Percentiles rank a stretch among this genome's conserved stretches.
Evolutionary conservation across 2,329 filamentous ascomycete genomes (phyloP).

Genomic region (Colletotrichum theobromicola): DNA sequence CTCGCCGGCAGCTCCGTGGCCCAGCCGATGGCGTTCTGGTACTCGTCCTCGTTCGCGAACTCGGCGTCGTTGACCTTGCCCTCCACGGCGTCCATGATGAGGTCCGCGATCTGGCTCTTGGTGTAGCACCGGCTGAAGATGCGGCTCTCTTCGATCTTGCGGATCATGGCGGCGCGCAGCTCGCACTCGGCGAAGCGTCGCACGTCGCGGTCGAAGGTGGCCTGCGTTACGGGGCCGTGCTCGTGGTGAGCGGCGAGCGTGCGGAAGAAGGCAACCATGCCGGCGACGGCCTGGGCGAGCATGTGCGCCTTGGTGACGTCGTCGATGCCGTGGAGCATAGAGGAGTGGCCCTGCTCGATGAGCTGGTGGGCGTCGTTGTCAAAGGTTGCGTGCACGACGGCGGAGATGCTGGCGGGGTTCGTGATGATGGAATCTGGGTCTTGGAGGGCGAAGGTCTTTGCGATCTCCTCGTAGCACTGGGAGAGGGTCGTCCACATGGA

Average conservation of each 20-base stretch:
- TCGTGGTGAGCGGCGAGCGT: conserved; percentile 23
- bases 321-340: conserved; percentile 33
- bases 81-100: conserved; percentile 35
- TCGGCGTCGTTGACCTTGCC: conserved; percentile 18
- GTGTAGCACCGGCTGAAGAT: conserved; percentile 37
- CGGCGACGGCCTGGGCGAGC: conserved; percentile 39
- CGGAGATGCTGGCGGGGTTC: conserved; percentile 24
- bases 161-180: conserved; percentile 32
- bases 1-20: conserved; percentile 34
- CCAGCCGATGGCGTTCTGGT: conserved; percentile 29
- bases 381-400: conserved; percentile 36
- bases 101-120: conserved; percentile 33
- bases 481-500: conserved; percentile 20
- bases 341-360: conserved; percentile 30
- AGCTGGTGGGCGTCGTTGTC: conserved; percentile 36
- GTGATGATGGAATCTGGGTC: conserved; percentile 26
- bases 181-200: conserved; percentile 33
- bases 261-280: conserved; percentile 34
- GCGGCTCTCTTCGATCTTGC: conserved; percentile 32
- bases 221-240: conserved; percentile 21
- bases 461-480: conserved; percentile 19
- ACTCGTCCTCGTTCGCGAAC: conserved; percentile 19
- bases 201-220: conserved; percentile 31
- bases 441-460: conserved; percentile 13
- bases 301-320: conserved; percentile 36